Conservation (phyloP, 1,284 basidiomycete genomes). For the Porodaedalea pini region DNA sequence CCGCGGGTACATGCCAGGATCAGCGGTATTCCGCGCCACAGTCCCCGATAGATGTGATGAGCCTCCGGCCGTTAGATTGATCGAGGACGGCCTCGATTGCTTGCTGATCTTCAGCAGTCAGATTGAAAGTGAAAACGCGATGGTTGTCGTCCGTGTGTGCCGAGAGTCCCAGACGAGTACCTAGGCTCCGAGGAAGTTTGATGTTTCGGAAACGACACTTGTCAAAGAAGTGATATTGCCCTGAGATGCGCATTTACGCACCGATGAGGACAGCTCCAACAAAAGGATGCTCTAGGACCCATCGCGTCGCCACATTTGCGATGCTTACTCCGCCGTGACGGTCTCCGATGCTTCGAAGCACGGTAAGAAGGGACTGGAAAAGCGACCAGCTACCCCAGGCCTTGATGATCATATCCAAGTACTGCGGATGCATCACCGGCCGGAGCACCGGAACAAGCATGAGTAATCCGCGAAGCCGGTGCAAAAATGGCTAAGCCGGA, state of each 20-base stretch:
- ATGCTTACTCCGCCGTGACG: constrained; percentile 65
- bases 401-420: constrained; percentile 75
- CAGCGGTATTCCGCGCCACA: constrained; percentile 79
- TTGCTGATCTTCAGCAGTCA: constrained; percentile 53
- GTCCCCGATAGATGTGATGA: constrained; percentile 71
- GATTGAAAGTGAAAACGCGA: constrained; percentile 53
- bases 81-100: constrained; percentile 60
- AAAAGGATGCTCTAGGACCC: constrained; percentile 75
- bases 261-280: constrained; percentile 79
- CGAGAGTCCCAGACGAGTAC: constrained; percentile 70
- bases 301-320: constrained; percentile 73
- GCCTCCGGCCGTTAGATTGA: constrained; percentile 52
- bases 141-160: constrained; percentile 70
- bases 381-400: constrained; percentile 76
- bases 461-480: not conserved
- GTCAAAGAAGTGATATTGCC: not conserved
- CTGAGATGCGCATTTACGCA: constrained; percentile 31
- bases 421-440: constrained; percentile 45
- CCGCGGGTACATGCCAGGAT: constrained; percentile 19
- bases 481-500: not conserved
- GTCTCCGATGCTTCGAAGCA: constrained; percentile 62
- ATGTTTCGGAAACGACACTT: not conserved
- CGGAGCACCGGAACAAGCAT: not conserved
- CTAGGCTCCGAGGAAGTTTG: constrained; percentile 36
- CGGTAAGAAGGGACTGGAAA: constrained; percentile 62